Evolutionary conservation across 257 asterid species (phyloP), one percentile per base, ranked within the genome.

Genomic region (Orobanche coerulescens): DNA sequence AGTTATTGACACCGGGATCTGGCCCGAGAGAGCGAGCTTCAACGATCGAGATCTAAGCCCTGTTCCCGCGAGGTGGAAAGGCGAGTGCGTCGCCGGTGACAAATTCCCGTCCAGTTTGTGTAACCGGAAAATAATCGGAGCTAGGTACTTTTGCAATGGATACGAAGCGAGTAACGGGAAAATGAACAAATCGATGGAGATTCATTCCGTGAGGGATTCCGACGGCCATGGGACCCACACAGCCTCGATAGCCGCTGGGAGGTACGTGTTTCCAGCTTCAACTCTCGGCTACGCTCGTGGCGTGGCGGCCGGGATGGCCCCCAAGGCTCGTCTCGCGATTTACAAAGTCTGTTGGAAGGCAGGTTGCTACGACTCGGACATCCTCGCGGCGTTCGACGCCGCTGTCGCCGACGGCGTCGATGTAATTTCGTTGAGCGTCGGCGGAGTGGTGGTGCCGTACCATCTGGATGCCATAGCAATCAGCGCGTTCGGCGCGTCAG

Each of bases 221-320:
- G 95, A 91, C 44, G 98, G 98, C 0, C 98, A 91, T 28, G 98
- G 98, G 22, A 88, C 98, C 4, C 96, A 88, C 79, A 91, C 96
- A 1, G 98, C 98, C n/a, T 91, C 98, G 0, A 91, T 84, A 0
- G 94, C 96, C 40, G 98, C 95, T 53, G 97, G 97, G 2, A 74
- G 96, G 71, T 85, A 83, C 73, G 98, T 88, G 0, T 85, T 78
- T 28, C 86, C 94, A 8, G 98, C 98, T 0, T 83, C 95, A 0
- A 78, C 85, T 1, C 77, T 85, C 11, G 97, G 96, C 5, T 91
- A 87, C 61, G 97, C 95, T 34, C 82, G 87, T 34, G 97, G 97
- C 42, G 72, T 85, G 8, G 97, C 97, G 0, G 94, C 94, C 6
- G 97, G 97, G 20, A 85, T 91, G 96, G 97, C 97, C 7, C 96